These are phyloP conservation scores for Aspergillus spinulosporus DNA, from an alignment of 2,329 filamentous ascomycete genomes.

Conservation along the genomic window DNA sequence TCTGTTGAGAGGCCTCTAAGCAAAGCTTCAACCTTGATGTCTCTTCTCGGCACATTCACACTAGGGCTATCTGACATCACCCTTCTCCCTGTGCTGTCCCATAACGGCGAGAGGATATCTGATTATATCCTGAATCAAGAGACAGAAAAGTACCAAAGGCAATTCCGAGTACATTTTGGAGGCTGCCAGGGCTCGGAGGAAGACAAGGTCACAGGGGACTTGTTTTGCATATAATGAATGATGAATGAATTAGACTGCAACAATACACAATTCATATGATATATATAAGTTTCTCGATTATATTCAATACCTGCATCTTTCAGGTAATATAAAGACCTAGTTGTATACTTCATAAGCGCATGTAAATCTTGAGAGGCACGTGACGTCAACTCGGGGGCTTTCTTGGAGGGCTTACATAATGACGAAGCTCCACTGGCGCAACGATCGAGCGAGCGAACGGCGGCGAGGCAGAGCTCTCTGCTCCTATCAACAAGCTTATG, in stretches of 20 bases:
- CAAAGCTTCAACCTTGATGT: slow-evolving; percentile 49
- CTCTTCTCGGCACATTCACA: slow-evolving; percentile 50
- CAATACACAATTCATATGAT: too few relatives aligned
- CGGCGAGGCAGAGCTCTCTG: slow-evolving; percentile 26
- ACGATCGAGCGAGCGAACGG: slow-evolving; percentile 24
- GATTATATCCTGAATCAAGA: slow-evolving; percentile 42
- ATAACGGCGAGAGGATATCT: slow-evolving; percentile 55
- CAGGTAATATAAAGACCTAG: too few relatives aligned
- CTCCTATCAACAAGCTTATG: slow-evolving; percentile 30
- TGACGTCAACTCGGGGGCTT: slow-evolving; percentile 3
- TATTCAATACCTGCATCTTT: neutral
- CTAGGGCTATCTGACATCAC: slow-evolving; percentile 50
- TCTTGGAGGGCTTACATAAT: slow-evolving; percentile 28
- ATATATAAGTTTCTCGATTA: too few relatives aligned
- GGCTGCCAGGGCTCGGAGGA: slow-evolving; percentile 54
- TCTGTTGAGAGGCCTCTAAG: slow-evolving; percentile 28
- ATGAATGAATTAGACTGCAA: neutral
- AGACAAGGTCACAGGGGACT: slow-evolving; percentile 51
- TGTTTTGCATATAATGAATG: slow-evolving; percentile 61
- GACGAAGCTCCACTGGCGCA: slow-evolving; percentile 30
- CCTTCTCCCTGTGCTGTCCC: slow-evolving; percentile 61
- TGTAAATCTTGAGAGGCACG: neutral
- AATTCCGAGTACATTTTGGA: slow-evolving; percentile 67
- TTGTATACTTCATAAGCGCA: neutral
- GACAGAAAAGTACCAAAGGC: slow-evolving; percentile 55